Evolutionary conservation across 1,284 basidiomycete genomes (phyloP), one percentile per base, ranked within the genome.

Genomic region (Ganoderma sp.): DNA sequence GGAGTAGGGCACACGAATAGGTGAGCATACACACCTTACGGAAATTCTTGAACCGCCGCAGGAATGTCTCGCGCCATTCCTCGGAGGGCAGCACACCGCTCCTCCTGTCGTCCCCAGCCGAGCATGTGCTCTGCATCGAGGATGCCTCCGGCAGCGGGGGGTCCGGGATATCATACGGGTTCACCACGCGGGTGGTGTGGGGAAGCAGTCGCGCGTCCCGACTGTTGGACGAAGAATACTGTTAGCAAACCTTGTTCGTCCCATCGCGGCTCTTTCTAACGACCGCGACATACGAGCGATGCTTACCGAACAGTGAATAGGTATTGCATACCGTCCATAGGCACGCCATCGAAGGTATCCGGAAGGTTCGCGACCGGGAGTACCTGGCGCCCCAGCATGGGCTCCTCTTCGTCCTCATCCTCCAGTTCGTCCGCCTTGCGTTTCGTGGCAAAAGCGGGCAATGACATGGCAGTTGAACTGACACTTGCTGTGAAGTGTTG

Each of bases 291-390:
- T 41, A 39, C 22, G 12, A 57, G 41, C 15, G 54, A 34, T 19
- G 73, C 81, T 65, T 71, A 92, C 92, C 92, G 85, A 63, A 95
- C 93, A 63, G 88, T 88, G 78, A 94, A 94, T 43, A 95, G 82
- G 77, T 95, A 95, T 75, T 95, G 85, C 84, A 91, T 74, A 2
- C 93, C 93, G 78, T 95, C 90, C 74, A 80, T 78, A 0, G 93
- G 93, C 63, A 84, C 84, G 32, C 84, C 88, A 69, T 87, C 80
- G 76, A 89, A 94, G 74, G 88, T 81, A 25, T 81, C 77, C 41
- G 91, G 90, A 61, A 94, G 84, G 74, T 88, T 85, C 48, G 92
- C 92, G 28, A 94, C 90, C 25, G 92, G 92, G 4, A 94, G 82
- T 17, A 85, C 90, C 78, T 93, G 91, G 34, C 71, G 74, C 28